Base-by-base conservation (phyloP, 2,329 filamentous ascomycete species). In the Aspergillus pseudoglaucus region DNA sequence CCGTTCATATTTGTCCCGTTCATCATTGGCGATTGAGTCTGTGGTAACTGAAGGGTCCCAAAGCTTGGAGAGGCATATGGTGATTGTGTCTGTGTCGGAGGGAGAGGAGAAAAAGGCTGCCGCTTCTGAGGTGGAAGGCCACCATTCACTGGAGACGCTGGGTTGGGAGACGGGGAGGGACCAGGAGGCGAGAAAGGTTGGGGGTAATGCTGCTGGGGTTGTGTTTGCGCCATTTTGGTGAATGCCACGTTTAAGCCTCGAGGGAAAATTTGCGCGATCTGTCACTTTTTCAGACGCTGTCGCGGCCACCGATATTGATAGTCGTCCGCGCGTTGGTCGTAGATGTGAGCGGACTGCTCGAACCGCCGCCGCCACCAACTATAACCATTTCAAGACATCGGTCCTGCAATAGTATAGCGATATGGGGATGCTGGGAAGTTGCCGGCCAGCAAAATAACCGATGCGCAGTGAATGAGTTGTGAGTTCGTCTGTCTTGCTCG, bases 101-200 rank as follows among this genome's bases (percentile, higher is more conserved):
- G 79, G 48, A 83, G 83, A 45, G 85, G 83, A 22, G 85, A 88
- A 42, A 87, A 72, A 48, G 82, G 84, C 64, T 79, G 84, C 64
- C 87, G 80, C 72, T 93, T 91, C 50, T 79, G 81, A 14, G 87
- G 83, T 43, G 86, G 79, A 69, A 85, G 71, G 42, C 62, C 66
- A 60, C 58, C 62, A 53, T 65, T 68, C 45, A 68, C 70, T 14
- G 76, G 70, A 53, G 79, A 77, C 27, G 77, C 74, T 18, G 77
- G 72, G 44, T 74, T 78, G 40, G 84, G 82, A 20, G 84, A 84
- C 20, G 82, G 77, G 32, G 78, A 76, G 43, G 77, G 77, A 48
- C 80, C 83, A 25, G 79, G 77, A 56, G 82, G 82, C 52, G 83
- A 84, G 67, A 81, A 87, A 46, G 75, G 71, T 55, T 77, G 75